Conservation (phyloP, 345 rosid species). For the Brassica nigra region DNA sequence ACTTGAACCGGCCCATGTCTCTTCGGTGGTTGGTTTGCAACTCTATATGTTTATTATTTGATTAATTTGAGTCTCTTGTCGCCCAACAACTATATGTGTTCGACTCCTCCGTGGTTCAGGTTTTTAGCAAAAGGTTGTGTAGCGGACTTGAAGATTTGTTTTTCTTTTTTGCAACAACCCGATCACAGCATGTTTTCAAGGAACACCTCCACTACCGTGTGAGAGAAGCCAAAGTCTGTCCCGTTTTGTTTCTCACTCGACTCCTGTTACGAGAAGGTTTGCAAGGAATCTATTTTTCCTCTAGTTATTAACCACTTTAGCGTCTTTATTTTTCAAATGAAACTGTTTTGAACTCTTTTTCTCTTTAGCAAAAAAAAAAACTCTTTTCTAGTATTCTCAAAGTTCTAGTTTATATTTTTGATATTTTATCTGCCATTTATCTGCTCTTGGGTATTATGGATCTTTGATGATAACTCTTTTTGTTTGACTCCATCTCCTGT, state of each 20-base stretch:
- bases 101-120: slow-evolving; percentile 45
- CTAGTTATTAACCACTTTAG: no score
- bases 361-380: no score
- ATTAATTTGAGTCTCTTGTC: slow-evolving; percentile 27
- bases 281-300: no score
- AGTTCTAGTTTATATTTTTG: not conserved
- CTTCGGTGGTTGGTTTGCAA: slow-evolving; percentile 52
- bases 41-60: slow-evolving; percentile 16
- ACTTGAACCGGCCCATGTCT: slow-evolving; percentile 39
- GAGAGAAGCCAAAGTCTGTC: slow-evolving; percentile 64
- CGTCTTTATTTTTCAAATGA: no score
- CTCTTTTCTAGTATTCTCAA: slow-evolving; percentile 13
- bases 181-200: slow-evolving; percentile 55
- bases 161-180: slow-evolving; percentile 61
- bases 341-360: no score
- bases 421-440: not conserved
- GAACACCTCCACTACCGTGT: slow-evolving; percentile 64
- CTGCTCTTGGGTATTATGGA: not conserved
- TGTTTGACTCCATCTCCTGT: not conserved
- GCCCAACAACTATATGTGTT: slow-evolving; percentile 20
- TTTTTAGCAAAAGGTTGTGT: slow-evolving; percentile 46
- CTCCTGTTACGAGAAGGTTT: slow-evolving; percentile 76
- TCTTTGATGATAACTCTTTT: slow-evolving; percentile 8
- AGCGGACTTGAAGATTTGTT: slow-evolving; percentile 57
- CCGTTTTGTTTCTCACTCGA: slow-evolving; percentile 58